These are phyloP conservation scores for Penicillium fuscoglaucum DNA, from an alignment of 2,329 filamentous ascomycete genomes.

Conservation along the genomic window DNA sequence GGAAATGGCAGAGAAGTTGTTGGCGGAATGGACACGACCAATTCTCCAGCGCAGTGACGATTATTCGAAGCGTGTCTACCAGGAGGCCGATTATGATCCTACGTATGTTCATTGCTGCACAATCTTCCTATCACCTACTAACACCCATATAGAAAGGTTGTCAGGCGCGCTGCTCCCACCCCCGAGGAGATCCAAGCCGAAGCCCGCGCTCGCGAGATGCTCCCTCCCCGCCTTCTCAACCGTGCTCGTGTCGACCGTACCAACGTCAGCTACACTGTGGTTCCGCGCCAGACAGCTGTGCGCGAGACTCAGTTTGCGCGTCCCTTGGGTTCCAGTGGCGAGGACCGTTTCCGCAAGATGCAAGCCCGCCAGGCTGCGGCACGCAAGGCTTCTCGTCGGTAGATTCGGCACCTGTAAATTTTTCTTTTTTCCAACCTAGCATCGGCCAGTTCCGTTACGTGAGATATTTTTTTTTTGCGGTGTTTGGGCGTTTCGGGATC, in stretches of 20 bases:
- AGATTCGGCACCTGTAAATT: slow-evolving; percentile 10
- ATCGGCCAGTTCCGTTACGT: slow-evolving; percentile 6
- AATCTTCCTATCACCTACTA: slow-evolving; percentile 13
- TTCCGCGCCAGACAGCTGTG: slow-evolving; percentile 58
- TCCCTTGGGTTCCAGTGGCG: slow-evolving; percentile 48
- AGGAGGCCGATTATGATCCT: slow-evolving; percentile 61
- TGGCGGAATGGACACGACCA: slow-evolving; percentile 92
- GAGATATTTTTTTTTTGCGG: slow-evolving; percentile 9
- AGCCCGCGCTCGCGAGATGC: slow-evolving; percentile 54
- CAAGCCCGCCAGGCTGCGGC: slow-evolving; percentile 49
- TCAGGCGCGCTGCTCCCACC: slow-evolving; percentile 34
- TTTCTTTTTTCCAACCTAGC: neutral
- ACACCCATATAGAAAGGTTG: slow-evolving; percentile 37
- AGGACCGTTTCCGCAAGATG: slow-evolving; percentile 52
- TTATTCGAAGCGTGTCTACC: slow-evolving; percentile 77
- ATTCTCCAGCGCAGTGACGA: slow-evolving; percentile 93
- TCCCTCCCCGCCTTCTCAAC: slow-evolving; percentile 55
- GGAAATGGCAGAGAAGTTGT: slow-evolving; percentile 85
- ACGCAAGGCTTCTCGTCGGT: slow-evolving; percentile 43
- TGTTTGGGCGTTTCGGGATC: slow-evolving; percentile 26
- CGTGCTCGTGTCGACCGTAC: slow-evolving; percentile 60
- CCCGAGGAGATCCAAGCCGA: slow-evolving; percentile 48
- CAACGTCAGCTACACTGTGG: slow-evolving; percentile 63
- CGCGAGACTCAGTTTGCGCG: slow-evolving; percentile 48
- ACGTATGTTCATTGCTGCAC: slow-evolving; percentile 37